A percentile compares a stretch with the other conserved stretches of the same genome.
Evolutionary conservation across 306 rosid species (phyloP).

Genomic region (Begonia masoniana): DNA sequence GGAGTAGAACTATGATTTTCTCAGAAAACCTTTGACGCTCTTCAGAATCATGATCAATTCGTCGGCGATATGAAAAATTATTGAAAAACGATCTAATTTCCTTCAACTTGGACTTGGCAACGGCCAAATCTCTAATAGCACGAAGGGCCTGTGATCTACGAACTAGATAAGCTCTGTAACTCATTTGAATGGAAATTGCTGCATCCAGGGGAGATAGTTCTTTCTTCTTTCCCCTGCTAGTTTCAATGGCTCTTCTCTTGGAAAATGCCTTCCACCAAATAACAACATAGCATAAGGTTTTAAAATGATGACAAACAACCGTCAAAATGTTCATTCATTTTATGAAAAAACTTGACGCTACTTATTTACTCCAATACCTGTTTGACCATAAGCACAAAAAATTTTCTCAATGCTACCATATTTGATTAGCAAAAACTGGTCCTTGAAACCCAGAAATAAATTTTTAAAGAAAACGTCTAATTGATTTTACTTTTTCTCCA

Average conservation of each 20-base stretch:
- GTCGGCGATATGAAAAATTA: conserved; percentile 54
- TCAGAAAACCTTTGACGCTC: conserved; percentile 76
- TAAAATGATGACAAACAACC: too few species aligned
- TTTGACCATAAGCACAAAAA: too few species aligned
- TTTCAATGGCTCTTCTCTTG: conserved; percentile 45
- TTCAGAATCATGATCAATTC: conserved; percentile 43
- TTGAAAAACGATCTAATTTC: conserved; percentile 65
- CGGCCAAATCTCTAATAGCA: conserved; percentile 64
- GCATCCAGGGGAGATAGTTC: conserved; percentile 81
- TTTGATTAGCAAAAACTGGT: too few species aligned
- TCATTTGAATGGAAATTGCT: conserved; percentile 59
- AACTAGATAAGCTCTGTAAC: conserved; percentile 60
- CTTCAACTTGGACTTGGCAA: conserved; percentile 76
- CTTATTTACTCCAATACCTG: too few species aligned
- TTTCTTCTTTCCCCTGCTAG: conserved; percentile 62
- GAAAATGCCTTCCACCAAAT: conserved; percentile 57
- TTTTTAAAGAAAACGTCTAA: too few species aligned
- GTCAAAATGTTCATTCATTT: too few species aligned
- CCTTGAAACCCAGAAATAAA: too few species aligned
- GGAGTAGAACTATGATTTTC: conserved; percentile 76
- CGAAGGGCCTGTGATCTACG: conserved; percentile 73
- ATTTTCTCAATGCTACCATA: too few species aligned
- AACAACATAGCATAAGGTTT: too few species aligned
- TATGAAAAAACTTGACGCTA: too few species aligned
- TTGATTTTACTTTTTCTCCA: too few species aligned